Conservation (phyloP, 2,329 filamentous ascomycete genomes). For the Aspergillus udagawae region DNA sequence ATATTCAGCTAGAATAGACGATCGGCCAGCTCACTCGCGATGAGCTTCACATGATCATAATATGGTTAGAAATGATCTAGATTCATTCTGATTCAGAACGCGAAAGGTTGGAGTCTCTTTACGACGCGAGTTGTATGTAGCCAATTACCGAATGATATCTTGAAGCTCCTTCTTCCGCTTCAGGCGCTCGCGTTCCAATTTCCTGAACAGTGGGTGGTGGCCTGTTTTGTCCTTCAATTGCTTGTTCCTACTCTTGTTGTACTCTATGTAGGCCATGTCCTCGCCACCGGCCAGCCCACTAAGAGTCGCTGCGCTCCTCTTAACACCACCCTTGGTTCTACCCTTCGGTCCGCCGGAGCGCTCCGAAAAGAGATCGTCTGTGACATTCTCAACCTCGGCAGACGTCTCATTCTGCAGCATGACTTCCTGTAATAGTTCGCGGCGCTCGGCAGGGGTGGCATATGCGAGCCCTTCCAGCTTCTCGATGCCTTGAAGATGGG, state of each 20-base stretch:
- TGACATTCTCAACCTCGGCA: slow-evolving; percentile 65
- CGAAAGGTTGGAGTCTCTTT: background rate
- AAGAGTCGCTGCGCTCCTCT: slow-evolving; percentile 78
- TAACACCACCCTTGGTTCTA: slow-evolving; percentile 56
- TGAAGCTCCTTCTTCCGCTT: slow-evolving; percentile 50
- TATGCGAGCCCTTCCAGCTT: slow-evolving; percentile 77
- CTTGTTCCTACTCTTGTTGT: slow-evolving; percentile 70
- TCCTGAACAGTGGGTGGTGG: slow-evolving; percentile 63
- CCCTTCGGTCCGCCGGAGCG: slow-evolving; percentile 43
- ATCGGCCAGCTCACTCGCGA: background rate
- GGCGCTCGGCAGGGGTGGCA: slow-evolving; percentile 70
- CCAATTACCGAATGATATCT: slow-evolving; percentile 17
- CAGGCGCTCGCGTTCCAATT: slow-evolving; percentile 59
- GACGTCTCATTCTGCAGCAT: slow-evolving; percentile 80
- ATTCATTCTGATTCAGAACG: background rate
- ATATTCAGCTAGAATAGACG: background rate
- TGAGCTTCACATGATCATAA: background rate
- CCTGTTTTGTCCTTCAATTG: slow-evolving; percentile 59
- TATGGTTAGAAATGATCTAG: background rate
- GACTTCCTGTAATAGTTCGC: slow-evolving; percentile 83
- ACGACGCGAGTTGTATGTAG: background rate
- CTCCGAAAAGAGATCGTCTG: slow-evolving; percentile 63
- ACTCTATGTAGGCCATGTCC: slow-evolving; percentile 94
- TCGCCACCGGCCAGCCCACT: slow-evolving; percentile 85
- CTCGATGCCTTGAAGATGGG: slow-evolving; percentile 86